Evolutionary conservation across 2,329 filamentous ascomycete genomes (phyloP).

Genomic region (Talaromyces sp.): DNA sequence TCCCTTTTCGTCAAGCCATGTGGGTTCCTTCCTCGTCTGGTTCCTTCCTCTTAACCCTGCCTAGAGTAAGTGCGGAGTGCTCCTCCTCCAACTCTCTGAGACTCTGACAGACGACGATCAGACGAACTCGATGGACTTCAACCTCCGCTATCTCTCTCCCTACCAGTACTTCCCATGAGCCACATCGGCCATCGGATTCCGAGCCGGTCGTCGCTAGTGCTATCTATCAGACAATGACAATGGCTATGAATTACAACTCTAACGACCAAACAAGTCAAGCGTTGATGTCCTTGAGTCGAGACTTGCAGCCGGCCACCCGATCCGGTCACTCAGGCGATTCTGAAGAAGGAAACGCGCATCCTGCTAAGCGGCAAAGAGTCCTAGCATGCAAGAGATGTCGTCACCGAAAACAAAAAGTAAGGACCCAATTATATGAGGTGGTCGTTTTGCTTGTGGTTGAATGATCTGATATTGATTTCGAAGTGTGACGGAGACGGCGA

Average conservation of each 20-base stretch:
- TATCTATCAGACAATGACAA: background rate
- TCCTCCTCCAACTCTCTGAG: background rate
- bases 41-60: background rate
- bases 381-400: conserved; percentile 8
- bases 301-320: background rate
- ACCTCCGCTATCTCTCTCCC: background rate
- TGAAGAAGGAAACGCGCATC: background rate
- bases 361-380: conserved; percentile 1
- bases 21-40: background rate
- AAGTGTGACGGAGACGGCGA: background rate
- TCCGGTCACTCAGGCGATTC: background rate
- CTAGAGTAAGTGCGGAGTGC: background rate
- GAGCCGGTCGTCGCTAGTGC: background rate
- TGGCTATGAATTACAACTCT: background rate
- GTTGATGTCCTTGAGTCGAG: background rate
- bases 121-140: background rate
- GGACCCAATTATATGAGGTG: background rate
- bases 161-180: background rate
- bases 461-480: background rate
- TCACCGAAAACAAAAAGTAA: conserved; percentile 6
- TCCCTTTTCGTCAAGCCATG: background rate
- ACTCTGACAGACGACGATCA: background rate
- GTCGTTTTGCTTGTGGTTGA: background rate
- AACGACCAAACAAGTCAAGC: background rate
- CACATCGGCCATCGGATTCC: background rate